A percentile compares a stretch with the other conserved stretches of the same genome.
phyloP scores from a whole-genome alignment of 2,329 filamentous ascomycete genomes.

The Boeremia lycopersici region DNA sequence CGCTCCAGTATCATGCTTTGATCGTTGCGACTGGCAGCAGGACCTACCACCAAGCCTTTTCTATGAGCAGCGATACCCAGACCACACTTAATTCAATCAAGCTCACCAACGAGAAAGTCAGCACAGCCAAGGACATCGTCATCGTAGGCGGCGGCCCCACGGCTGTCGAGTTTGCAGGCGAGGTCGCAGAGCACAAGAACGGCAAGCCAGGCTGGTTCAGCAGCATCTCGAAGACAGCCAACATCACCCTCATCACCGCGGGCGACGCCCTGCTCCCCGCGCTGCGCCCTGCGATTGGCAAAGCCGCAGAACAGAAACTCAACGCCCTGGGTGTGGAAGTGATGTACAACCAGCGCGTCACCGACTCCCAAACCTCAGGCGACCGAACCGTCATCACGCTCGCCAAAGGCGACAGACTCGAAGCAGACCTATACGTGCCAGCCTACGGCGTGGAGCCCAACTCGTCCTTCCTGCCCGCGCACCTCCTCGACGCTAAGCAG shows the following conservation, averaged over 20 bases:
- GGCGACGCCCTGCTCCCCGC: slow-evolving; percentile 49
- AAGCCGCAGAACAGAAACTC: slow-evolving; percentile 54
- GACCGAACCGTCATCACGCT: slow-evolving; percentile 50
- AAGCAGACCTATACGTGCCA: slow-evolving; percentile 60
- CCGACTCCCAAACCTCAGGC: slow-evolving; percentile 31
- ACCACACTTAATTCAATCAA: slow-evolving; percentile 41
- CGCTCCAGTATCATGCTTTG: slow-evolving; percentile 59
- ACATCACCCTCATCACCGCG: slow-evolving; percentile 55
- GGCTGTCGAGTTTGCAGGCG: slow-evolving; percentile 57
- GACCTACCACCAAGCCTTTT: slow-evolving; percentile 54
- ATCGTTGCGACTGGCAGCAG: slow-evolving; percentile 62
- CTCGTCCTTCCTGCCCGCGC: slow-evolving; percentile 57
- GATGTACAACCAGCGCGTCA: slow-evolving; percentile 47
- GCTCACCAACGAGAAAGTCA: slow-evolving; percentile 42
- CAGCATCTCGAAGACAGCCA: slow-evolving; percentile 34
- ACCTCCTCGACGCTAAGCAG: slow-evolving; percentile 53
- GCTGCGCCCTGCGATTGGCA: slow-evolving; percentile 48
- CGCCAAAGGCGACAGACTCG: slow-evolving; percentile 53
- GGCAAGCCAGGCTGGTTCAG: slow-evolving; percentile 50
- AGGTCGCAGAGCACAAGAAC: slow-evolving; percentile 52
- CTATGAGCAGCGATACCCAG: slow-evolving; percentile 45
- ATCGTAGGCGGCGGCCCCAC: slow-evolving; percentile 57
- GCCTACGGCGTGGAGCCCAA: slow-evolving; percentile 60
- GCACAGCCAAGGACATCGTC: slow-evolving; percentile 52
- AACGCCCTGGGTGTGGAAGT: slow-evolving; percentile 56